Evolutionary conservation across 306 rosid species (phyloP).

Genomic region (Quercus aquifolioides): DNA sequence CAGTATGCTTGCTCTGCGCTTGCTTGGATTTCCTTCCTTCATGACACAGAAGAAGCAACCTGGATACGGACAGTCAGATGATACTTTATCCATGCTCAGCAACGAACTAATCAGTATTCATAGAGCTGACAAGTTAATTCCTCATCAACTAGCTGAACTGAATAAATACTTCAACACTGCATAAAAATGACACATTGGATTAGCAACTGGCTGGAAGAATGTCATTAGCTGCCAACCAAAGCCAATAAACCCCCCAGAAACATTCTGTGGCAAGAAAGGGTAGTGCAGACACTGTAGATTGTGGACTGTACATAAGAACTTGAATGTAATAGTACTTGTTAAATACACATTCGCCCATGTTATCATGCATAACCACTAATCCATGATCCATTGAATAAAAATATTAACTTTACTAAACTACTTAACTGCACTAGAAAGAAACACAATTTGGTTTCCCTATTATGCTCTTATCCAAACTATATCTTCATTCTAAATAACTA

Average conservation of each 20-base stretch:
- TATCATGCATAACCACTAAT: not conserved
- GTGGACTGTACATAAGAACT: not conserved
- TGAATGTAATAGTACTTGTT: not conserved
- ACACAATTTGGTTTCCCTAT: not conserved
- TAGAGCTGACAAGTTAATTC: slow-evolving; percentile 23
- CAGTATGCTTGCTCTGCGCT: slow-evolving; percentile 83
- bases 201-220: slow-evolving; percentile 14
- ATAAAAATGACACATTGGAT: slow-evolving; percentile 11
- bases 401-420: not conserved
- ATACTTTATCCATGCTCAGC: slow-evolving; percentile 69
- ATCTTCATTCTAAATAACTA: not conserved
- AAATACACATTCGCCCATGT: not conserved
- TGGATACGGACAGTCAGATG: slow-evolving; percentile 95
- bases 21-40: slow-evolving; percentile 98
- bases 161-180: slow-evolving; percentile 37
- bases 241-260: not conserved
- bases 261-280: not conserved
- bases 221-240: slow-evolving; percentile 1
- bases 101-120: slow-evolving; percentile 16
- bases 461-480: not conserved
- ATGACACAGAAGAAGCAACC: slow-evolving; percentile 99
- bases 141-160: slow-evolving; percentile 35
- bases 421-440: not conserved
- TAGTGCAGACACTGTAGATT: not conserved
- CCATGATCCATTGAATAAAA: not conserved